A percentile compares a stretch with the other conserved stretches of the same genome.
Evolutionary conservation across 176 grass and related monocot species (phyloP).

Genomic region (Melocanna baccifera): DNA sequence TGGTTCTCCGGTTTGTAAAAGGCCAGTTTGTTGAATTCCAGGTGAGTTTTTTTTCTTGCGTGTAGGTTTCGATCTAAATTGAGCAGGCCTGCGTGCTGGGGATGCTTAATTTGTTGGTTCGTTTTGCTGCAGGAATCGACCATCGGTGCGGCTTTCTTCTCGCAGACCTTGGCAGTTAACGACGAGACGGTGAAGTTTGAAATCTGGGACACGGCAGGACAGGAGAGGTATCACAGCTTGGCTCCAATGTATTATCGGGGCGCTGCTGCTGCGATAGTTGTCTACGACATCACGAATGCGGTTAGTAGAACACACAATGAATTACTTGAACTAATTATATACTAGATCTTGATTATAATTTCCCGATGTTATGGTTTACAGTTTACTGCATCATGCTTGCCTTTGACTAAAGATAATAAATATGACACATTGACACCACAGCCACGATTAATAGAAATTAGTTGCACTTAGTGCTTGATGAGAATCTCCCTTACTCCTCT

Average conservation of each 20-base stretch:
- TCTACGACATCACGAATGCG: slow-evolving; percentile 82
- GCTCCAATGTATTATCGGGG: slow-evolving; percentile 93
- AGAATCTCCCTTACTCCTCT: background rate
- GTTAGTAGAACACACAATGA: slow-evolving; percentile 35
- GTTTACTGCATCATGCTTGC: background rate
- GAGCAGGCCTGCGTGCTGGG: background rate
- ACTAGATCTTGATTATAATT: background rate
- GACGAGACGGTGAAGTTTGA: slow-evolving; percentile 88
- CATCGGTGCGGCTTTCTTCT: slow-evolving; percentile 92
- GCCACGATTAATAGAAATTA: background rate
- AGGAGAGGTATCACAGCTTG: slow-evolving; percentile 90
- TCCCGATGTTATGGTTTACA: background rate
- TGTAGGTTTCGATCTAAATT: background rate
- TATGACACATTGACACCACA: background rate
- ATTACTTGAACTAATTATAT: background rate
- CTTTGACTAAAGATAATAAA: background rate
- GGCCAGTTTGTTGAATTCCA: slow-evolving; percentile 99
- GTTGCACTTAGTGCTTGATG: background rate
- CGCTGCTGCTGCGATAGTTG: slow-evolving; percentile 73
- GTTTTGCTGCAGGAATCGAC: slow-evolving; percentile 63
- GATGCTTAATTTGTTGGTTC: background rate
- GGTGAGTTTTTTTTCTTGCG: slow-evolving; percentile 26
- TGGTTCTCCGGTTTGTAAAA: slow-evolving; percentile 91
- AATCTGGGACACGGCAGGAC: slow-evolving; percentile 96
- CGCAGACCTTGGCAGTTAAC: slow-evolving; percentile 72